Percentiles rank a stretch among this genome's conserved stretches.
These are phyloP conservation scores for Fusarium hainanense DNA, from an alignment of 2,329 filamentous ascomycete species.

Conservation along the genomic window DNA sequence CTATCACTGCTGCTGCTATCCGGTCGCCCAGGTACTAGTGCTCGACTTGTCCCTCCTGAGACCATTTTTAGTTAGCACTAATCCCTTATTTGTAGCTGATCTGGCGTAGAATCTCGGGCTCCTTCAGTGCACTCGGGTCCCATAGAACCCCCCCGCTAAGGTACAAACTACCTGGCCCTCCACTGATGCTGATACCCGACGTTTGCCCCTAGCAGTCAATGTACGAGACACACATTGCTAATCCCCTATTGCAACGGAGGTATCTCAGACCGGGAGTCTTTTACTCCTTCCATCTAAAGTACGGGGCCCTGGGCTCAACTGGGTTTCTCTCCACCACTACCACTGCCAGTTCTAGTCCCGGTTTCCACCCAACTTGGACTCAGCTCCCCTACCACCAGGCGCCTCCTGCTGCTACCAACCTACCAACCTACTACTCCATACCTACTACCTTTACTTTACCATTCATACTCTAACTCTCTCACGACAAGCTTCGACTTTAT, in stretches of 20 bases:
- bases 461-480: conserved; percentile 29
- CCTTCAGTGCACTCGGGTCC: conserved; percentile 3
- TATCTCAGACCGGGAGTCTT: conserved; percentile 21
- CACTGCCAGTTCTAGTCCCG: conserved; percentile 21
- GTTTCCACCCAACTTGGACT: conserved; percentile 29
- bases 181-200: conserved; percentile 26
- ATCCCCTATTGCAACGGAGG: conserved; percentile 32
- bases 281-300: conserved; percentile 5
- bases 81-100: conserved; percentile 24
- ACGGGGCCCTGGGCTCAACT: conserved; percentile 13
- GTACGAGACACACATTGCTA: conserved; percentile 8
- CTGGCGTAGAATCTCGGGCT: conserved; percentile 22
- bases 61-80: conserved; percentile 19
- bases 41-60: conserved; percentile 14
- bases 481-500: conserved; percentile 47
- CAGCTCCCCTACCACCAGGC: conserved; percentile 44
- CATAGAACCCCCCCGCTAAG: conserved; percentile 1
- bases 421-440: conserved; percentile 17
- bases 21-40: conserved; percentile 16
- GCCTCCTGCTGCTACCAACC: conserved; percentile 38
- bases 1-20: conserved; percentile 17
- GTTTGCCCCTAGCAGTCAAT: conserved; percentile 27
- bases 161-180: conserved; percentile 1
- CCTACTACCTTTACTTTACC: conserved; percentile 40
- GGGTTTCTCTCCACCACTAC: conserved; percentile 24